Conservation (phyloP, 2,329 filamentous ascomycete genomes). For the Colletotrichum spinosum region DNA sequence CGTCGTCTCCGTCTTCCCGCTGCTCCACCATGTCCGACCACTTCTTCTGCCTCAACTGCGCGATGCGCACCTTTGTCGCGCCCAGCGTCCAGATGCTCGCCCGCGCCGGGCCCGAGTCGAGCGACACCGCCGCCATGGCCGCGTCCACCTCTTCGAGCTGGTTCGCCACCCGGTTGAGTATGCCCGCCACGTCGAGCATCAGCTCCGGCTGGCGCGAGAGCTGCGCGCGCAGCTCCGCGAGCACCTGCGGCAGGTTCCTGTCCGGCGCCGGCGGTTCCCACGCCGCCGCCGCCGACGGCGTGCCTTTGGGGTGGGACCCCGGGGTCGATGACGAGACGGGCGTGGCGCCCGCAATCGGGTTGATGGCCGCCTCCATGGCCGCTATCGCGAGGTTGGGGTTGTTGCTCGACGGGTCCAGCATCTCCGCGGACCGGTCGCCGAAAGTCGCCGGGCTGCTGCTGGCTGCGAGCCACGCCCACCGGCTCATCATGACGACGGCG, state of each 20-base stretch:
- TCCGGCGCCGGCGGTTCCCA: constrained; percentile 10
- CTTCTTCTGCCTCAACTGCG: constrained; percentile 57
- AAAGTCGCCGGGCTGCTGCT: neutral
- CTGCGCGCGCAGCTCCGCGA: constrained; percentile 54
- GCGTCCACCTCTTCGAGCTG: constrained; percentile 58
- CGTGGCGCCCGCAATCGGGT: neutral
- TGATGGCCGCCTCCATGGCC: constrained; percentile 29
- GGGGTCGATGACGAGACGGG: constrained; percentile 8
- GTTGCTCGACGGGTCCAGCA: neutral
- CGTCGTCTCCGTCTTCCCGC: neutral
- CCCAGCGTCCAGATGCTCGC: constrained; percentile 62
- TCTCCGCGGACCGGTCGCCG: neutral
- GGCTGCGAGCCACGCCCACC: constrained; percentile 61
- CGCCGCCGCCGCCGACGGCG: neutral
- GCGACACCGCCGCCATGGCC: constrained; percentile 46
- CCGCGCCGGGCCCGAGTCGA: constrained; percentile 49
- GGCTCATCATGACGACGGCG: constrained; percentile 61
- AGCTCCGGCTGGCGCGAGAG: constrained; percentile 58
- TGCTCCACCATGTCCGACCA: constrained; percentile 57
- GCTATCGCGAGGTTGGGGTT: constrained; percentile 18
- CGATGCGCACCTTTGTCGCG: constrained; percentile 59
- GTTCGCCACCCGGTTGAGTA: constrained; percentile 54
- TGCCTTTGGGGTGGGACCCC: neutral
- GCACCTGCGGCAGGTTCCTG: constrained; percentile 49
- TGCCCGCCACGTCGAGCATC: constrained; percentile 56